Evolutionary conservation across 2,329 filamentous ascomycete genomes (phyloP).

Genomic region (Albophoma yamanashiensis): DNA sequence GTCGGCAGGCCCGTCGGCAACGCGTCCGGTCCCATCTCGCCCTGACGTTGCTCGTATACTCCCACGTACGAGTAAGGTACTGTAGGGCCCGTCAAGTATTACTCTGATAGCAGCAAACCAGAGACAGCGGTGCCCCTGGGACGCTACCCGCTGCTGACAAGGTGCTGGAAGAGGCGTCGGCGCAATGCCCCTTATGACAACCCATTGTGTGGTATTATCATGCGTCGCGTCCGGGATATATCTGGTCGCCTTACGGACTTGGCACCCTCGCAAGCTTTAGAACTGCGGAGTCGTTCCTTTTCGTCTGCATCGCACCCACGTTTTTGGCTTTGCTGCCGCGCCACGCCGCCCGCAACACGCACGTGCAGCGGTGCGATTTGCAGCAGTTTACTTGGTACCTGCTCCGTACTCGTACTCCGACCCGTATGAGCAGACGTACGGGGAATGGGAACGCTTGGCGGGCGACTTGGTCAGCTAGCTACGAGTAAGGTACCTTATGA

Average conservation of each 20-base stretch:
- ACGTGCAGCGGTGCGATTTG: not conserved
- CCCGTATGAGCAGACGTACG: not conserved
- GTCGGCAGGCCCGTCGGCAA: not conserved
- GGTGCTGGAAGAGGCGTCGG: not conserved
- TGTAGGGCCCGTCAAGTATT: not conserved
- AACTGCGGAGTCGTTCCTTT: not conserved
- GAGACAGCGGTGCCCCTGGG: not conserved
- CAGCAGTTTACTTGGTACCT: not conserved
- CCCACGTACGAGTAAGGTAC: not conserved
- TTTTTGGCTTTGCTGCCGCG: not conserved
- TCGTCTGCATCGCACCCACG: not conserved
- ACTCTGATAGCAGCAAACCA: not conserved
- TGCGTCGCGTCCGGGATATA: not conserved
- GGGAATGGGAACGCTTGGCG: not conserved
- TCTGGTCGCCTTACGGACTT: not conserved
- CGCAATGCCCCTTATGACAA: not conserved
- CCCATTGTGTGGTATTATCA: not conserved
- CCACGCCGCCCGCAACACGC: not conserved
- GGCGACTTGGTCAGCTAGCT: not conserved
- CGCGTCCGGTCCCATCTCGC: not conserved
- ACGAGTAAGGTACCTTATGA: not conserved
- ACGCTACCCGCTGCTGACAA: not conserved
- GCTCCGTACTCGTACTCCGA: no score
- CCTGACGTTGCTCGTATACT: not conserved
- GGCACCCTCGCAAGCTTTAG: no score